Conservation (phyloP, 306 rosid genomes). For the Arachis stenosperma region DNA sequence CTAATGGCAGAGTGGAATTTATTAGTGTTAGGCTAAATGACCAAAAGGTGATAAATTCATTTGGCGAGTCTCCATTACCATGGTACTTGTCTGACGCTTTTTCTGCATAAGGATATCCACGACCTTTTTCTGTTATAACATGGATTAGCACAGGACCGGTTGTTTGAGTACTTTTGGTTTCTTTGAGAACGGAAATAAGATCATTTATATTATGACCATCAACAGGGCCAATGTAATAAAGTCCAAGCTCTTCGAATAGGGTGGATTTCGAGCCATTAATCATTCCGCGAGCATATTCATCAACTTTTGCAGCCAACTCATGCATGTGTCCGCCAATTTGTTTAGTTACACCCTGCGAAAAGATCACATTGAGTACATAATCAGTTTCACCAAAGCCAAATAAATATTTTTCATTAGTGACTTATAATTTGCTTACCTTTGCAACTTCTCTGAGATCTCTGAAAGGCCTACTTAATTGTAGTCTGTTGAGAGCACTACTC, state of each 20-base stretch:
- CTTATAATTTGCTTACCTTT: constrained; percentile 59
- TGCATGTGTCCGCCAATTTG: constrained; percentile 81
- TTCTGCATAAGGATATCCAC: constrained; percentile 93
- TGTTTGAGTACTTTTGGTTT: constrained; percentile 73
- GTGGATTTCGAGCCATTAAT: constrained; percentile 85
- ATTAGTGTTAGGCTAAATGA: neutral
- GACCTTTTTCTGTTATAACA: constrained; percentile 87
- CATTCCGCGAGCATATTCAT: constrained; percentile 94
- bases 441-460: constrained; percentile 91
- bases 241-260: constrained; percentile 94
- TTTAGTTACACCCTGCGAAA: constrained; percentile 80
- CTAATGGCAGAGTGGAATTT: too few relatives aligned
- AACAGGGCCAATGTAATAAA: constrained; percentile 89
- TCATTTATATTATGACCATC: constrained; percentile 92
- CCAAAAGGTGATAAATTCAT: constrained; percentile 1
- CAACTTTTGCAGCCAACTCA: constrained; percentile 93
- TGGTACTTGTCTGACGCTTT: constrained; percentile 89
- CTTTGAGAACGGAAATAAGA: constrained; percentile 73
- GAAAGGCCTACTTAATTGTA: constrained; percentile 85
- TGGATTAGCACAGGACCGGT: constrained; percentile 92
- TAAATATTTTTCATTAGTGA: neutral
- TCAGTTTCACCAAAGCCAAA: constrained; percentile 17
- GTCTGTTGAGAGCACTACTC: constrained; percentile 82
- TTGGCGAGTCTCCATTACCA: constrained; percentile 53
- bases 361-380: constrained; percentile 26